A percentile compares a stretch with the other conserved stretches of the same genome.
Evolutionary conservation across 1,139 yeast genomes (phyloP).

Genomic region (Geotrichum phurueaensis): DNA sequence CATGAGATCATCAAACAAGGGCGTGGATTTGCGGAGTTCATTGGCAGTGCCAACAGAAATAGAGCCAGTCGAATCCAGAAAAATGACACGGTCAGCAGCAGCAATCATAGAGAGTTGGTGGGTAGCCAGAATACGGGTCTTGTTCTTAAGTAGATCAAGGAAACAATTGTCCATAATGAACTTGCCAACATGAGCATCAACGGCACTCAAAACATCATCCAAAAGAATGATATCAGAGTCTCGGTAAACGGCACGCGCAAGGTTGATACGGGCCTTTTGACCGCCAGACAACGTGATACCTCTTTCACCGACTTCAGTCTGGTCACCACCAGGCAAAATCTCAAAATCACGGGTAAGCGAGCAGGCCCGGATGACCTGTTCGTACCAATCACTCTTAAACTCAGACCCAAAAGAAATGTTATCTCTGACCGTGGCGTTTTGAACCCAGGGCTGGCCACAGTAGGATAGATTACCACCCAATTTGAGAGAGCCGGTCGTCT

Average conservation of each 20-base stretch:
- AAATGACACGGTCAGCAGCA: conserved; percentile 60
- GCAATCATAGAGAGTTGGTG: conserved; percentile 71
- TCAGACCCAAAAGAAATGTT: conserved; percentile 68
- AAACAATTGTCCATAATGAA: conserved; percentile 71
- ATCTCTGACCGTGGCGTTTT: conserved; percentile 70
- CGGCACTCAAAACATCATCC: conserved; percentile 88
- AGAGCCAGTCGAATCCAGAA: conserved; percentile 61
- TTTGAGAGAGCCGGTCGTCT: conserved; percentile 43
- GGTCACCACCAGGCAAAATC: conserved; percentile 72
- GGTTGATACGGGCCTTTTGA: conserved; percentile 78
- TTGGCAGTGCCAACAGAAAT: conserved; percentile 55
- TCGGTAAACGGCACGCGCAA: conserved; percentile 81
- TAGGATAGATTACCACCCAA: conserved; percentile 37
- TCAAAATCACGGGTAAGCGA: conserved; percentile 64
- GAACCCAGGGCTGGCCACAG: conserved; percentile 74
- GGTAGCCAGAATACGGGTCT: conserved; percentile 75
- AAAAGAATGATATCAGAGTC: conserved; percentile 59
- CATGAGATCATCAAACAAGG: conserved; percentile 49
- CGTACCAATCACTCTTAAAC: conserved; percentile 51
- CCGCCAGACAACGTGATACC: conserved; percentile 93
- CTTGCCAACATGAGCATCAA: conserved; percentile 85
- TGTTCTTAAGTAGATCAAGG: conserved; percentile 48
- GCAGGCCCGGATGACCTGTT: conserved; percentile 55
- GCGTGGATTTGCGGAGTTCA: conserved; percentile 43
- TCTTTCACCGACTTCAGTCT: conserved; percentile 85